Evolutionary conservation across 805 yeast species (phyloP), one percentile per base, ranked within the genome.

Genomic region (Teunomyces pallodes): DNA sequence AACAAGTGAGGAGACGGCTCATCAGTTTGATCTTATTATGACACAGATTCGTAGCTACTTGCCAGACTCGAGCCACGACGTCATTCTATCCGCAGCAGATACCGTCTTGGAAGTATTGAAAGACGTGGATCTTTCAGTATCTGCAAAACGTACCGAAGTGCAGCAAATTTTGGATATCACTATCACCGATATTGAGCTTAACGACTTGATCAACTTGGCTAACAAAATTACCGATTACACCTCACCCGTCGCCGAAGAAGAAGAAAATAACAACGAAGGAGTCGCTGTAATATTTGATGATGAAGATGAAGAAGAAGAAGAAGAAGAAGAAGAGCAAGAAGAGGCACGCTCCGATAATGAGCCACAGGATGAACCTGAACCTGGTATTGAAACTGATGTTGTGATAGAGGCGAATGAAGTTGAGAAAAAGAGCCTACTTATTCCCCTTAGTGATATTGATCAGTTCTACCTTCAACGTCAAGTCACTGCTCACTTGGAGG

Each of bases 41-140:
- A 63, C 78, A 0, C 81, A 87, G 82, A 79, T 87, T 3, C 62
- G 68, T 2, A 69, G 74, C 13, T 65, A 87, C 35, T 86, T 84
- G 9, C 74, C 73, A 43, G 97, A 90, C 61, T 80, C 87, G n/a
- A 81, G 91, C 7, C 90, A 86, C 47, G 87, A 82, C 38, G 79
- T 83, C 1, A 75, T 90, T 2, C 61, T 82, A 16, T 84, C 94
- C 3, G 87, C 90, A 4, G 81, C 89, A 2, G 94, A 87, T 60
- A 70, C 84, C 3, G 59, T 84, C 0, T 56, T 88, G 35, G 85
- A 79, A 52, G 65, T 77, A 1, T 56, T 86, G 50, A 82, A 79
- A 55, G 71, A 74, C 44, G 82, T 74, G 1, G 69, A 64, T 1
- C 48, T 65, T 0, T 64, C 73, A 1, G 82, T 79, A 14, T 53